Percentiles rank a stretch among this genome's conserved stretches.
phyloP scores from a whole-genome alignment of 495 filamentous ascomycete genomes.

The Xylaria venustula region DNA sequence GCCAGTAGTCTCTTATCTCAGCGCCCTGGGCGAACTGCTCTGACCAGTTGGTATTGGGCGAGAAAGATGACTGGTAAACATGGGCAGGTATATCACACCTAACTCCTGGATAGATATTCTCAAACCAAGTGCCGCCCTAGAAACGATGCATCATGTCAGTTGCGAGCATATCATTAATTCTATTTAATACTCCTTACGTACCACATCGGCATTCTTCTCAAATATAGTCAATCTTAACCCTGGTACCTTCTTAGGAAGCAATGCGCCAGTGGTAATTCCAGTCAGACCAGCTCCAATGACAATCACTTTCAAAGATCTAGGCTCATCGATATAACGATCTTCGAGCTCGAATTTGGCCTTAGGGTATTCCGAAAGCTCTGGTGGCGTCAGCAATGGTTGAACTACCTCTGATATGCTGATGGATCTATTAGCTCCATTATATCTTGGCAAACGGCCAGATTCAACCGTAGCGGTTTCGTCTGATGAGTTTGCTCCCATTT shows the following conservation, averaged over 20 bases:
- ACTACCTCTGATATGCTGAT: neutral
- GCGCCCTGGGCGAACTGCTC: slow-evolving; percentile 61
- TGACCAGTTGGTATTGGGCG: slow-evolving; percentile 64
- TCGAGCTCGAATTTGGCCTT: slow-evolving; percentile 29
- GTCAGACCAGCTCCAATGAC: slow-evolving; percentile 67
- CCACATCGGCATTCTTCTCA: slow-evolving; percentile 69
- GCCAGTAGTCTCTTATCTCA: slow-evolving; percentile 68
- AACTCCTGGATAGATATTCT: slow-evolving; percentile 71
- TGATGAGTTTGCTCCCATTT: slow-evolving; percentile 1
- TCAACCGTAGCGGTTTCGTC: neutral
- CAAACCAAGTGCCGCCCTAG: slow-evolving; percentile 67
- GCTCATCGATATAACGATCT: slow-evolving; percentile 56
- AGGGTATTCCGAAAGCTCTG: neutral
- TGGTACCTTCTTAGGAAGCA: slow-evolving; percentile 55
- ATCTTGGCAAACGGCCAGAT: neutral
- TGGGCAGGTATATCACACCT: slow-evolving; percentile 70
- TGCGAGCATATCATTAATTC: neutral
- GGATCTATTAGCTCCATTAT: slow-evolving; percentile 1
- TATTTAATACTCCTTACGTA: slow-evolving; percentile 20
- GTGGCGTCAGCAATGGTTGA: neutral
- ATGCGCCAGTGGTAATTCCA: slow-evolving; percentile 60
- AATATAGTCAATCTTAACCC: slow-evolving; percentile 62
- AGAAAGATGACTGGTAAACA: slow-evolving; percentile 66
- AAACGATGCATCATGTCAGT: neutral
- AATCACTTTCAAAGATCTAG: slow-evolving; percentile 54